Evolutionary conservation across 768 basidiomycete species (phyloP), one percentile per base, ranked within the genome.

Genomic region (Psilocybe azurescens): DNA sequence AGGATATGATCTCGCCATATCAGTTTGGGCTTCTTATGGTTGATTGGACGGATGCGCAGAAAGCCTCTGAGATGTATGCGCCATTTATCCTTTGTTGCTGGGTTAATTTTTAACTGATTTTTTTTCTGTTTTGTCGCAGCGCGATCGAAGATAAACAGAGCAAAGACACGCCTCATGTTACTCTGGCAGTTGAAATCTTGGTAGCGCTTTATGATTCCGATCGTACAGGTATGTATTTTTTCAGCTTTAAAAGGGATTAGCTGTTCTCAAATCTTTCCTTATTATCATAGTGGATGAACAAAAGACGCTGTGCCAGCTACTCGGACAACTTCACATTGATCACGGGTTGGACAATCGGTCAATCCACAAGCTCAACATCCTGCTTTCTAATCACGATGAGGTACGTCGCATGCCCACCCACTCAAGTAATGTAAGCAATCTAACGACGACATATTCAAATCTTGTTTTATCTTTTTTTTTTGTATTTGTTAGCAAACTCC

Each of bases 41-140:
- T 2, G 94, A 95, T 65, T 97, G 95, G 94, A 93, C 91, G 3
- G 90, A 96, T 70, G 91, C 93, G 0, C 81, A 86, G 69, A 94
- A 92, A 69, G 83, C 84, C 38, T 82, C 86, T 70, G 69, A 79
- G 79, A 75, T 70, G 75, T 78, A 53, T 50, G 80, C 41, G 5
- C 1, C 41, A 8, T 65, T 61, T 63, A 4, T 61, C 24, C 10
- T 52, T 39, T 28, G 58, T 59, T 10, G 39, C 29, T 20, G 38
- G 24, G 57, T 14, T 32, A 20, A 56, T 13, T 7, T 33, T 13
- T 29, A 65, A 60, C 50, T 29, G 60, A 63, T 28, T 66, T 58
- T 8, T 2, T 53, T 50, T 58, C 9, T 41, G 53, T 24, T 32
- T 44, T 66, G 49, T 41, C 24, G 24, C 24, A 70, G 70, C 41